Percentiles rank a stretch among this genome's conserved stretches.
phyloP scores from a whole-genome alignment of 2,329 filamentous ascomycete genomes.

The Xylaria polymorpha region DNA sequence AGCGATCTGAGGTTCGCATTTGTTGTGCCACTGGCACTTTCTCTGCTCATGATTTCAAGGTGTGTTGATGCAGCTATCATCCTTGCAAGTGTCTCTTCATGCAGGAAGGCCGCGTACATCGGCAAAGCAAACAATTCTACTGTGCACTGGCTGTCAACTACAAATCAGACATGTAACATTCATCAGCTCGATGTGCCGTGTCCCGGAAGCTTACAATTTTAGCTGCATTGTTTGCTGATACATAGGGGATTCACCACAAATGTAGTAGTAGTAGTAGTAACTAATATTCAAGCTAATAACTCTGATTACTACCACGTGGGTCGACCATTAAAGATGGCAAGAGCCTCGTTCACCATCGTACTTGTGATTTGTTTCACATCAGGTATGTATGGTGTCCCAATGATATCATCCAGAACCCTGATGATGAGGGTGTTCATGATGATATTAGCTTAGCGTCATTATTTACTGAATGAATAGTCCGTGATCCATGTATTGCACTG shows the following conservation, averaged over 20 bases:
- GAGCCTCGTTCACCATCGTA: not conserved
- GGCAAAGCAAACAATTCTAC: not conserved
- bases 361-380: not conserved
- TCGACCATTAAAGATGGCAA: not conserved
- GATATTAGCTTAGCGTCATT: conserved; percentile 2
- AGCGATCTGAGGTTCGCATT: conserved; percentile 15
- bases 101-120: not conserved
- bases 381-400: not conserved
- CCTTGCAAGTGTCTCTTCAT: conserved; percentile 1
- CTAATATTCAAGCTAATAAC: not conserved
- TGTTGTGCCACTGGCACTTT: not conserved
- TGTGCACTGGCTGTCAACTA: not conserved
- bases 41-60: conserved; percentile 11
- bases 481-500: not conserved
- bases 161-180: not conserved
- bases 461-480: not conserved
- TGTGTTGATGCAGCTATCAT: conserved; percentile 14
- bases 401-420: not conserved
- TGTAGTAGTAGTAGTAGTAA: not conserved
- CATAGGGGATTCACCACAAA: not conserved
- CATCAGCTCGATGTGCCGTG: not conserved
- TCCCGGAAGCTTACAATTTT: not conserved
- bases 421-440: not conserved
- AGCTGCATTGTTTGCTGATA: not conserved
- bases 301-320: not conserved